Base-by-base conservation (phyloP, 2,329 filamentous ascomycete genomes). In the Stachybotrys elegans region DNA sequence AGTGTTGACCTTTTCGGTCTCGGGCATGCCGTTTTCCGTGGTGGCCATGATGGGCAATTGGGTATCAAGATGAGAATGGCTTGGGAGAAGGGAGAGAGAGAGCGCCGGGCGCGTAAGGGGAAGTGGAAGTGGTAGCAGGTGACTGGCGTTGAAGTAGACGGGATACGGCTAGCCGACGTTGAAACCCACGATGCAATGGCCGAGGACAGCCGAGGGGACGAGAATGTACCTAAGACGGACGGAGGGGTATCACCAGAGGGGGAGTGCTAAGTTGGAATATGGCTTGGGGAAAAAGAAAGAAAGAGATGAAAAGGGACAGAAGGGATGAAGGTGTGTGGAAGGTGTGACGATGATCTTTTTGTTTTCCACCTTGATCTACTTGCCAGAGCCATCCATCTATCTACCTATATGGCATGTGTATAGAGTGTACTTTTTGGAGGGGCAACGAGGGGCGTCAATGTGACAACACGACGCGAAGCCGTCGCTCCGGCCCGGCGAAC, bases 1-100 rank as follows among this genome's bases (percentile, higher is more conserved):
- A 50, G 88, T 94, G 76, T 97, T 96, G 73, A 98, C 83, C 66
- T 86, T 84, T 72, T 95, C 89, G 56, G 76, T 74, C 55, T 81
- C 73, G 51, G 70, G 62, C 48, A 70, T 62, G 52, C 66, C 70
- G 55, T 67, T 66, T 48, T 66, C 67, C 54, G 67, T 68, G 53
- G 62, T 52, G 44, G 59, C 51, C 62, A 66, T 68, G 51, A 49
- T 55, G 55, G 31, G 31, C 31, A n/a, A 34, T 7, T 34, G 31
- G 7, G 42, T 43, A 42, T 12, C 42, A 47, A 51, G 37, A 45
- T 32, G 34, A 38, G 43, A 38, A 47, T 32, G 43, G 8, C 14
- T 29, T 29, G 40, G 19, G 36, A 47, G 40, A 40, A 40, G 39
- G 42, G 43, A 47, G 44, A 50, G 47, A 45, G 44, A 42, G 41